Percentiles rank a stretch among this genome's conserved stretches.
Conservation (phyloP, 805 yeast species). For the Myxozyma nipponensis region DNA sequence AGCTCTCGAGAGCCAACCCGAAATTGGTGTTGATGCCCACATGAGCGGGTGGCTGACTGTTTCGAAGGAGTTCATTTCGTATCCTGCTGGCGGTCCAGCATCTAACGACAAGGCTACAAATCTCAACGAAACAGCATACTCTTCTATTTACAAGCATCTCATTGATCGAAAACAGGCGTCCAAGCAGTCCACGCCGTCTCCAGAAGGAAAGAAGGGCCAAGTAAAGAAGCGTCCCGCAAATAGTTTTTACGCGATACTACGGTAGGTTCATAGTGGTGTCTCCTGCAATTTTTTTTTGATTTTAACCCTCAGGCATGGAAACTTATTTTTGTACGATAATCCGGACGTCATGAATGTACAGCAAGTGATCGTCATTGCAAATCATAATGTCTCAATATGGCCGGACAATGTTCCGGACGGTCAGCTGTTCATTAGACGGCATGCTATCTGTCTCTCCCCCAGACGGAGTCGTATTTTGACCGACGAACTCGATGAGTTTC, state of each 20-base stretch:
- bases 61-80: slow-evolving; percentile 57
- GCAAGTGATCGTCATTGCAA: slow-evolving; percentile 73
- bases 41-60: slow-evolving; percentile 75
- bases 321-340: slow-evolving; percentile 77
- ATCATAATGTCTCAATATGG: slow-evolving; percentile 75
- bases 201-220: slow-evolving; percentile 38
- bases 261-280: slow-evolving; percentile 34
- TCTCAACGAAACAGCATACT: slow-evolving; percentile 53
- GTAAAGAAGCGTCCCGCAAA: slow-evolving; percentile 31
- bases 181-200: slow-evolving; percentile 19
- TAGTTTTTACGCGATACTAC: slow-evolving; percentile 35
- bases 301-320: slow-evolving; percentile 74
- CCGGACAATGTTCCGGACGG: slow-evolving; percentile 74
- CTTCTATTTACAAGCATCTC: slow-evolving; percentile 57
- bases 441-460: slow-evolving; percentile 62
- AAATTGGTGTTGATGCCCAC: slow-evolving; percentile 61
- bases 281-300: not conserved
- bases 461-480: slow-evolving; percentile 38
- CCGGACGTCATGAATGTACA: slow-evolving; percentile 60
- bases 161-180: slow-evolving; percentile 23
- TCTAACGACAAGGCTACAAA: slow-evolving; percentile 21
- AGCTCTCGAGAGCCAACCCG: slow-evolving; percentile 51
- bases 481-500: not conserved
- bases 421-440: slow-evolving; percentile 71
- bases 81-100: slow-evolving; percentile 27